Conservation (phyloP, 2,329 filamentous ascomycete species). For the Microdochium bolleyi region DNA sequence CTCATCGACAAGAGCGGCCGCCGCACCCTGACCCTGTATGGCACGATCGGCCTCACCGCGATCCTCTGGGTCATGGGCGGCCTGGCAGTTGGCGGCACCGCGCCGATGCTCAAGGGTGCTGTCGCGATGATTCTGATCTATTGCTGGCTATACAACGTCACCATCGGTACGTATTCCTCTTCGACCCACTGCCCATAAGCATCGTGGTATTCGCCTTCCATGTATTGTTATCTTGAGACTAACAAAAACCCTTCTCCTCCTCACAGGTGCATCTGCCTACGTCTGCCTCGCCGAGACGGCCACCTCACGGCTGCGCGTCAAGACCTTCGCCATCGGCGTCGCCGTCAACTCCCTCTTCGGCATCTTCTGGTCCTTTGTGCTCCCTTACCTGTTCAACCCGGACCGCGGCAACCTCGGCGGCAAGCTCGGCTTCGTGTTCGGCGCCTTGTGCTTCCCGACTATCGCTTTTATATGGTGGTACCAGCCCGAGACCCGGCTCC, state of each 20-base stretch:
- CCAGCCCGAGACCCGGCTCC: background rate
- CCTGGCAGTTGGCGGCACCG: slow-evolving; percentile 8
- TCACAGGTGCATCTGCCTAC: background rate
- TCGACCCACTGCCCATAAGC: too few relatives aligned
- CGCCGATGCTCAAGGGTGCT: background rate
- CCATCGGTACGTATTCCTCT: slow-evolving; percentile 13
- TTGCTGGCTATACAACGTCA: slow-evolving; percentile 17
- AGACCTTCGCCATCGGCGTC: slow-evolving; percentile 3
- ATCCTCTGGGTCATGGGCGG: slow-evolving; percentile 15
- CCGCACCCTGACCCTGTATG: slow-evolving; percentile 11
- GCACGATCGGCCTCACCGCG: slow-evolving; percentile 8
- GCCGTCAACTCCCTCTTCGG: background rate
- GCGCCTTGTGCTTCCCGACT: background rate
- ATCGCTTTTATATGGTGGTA: background rate
- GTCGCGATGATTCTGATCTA: slow-evolving; percentile 16
- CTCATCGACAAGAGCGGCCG: slow-evolving; percentile 1
- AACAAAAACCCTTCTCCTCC: too few relatives aligned
- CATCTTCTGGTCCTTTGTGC: slow-evolving; percentile 2
- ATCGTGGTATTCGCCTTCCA: too few relatives aligned
- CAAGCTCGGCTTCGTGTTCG: slow-evolving; percentile 3
- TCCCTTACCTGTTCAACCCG: slow-evolving; percentile 4
- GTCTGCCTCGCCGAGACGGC: slow-evolving; percentile 1
- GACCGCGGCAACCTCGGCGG: slow-evolving; percentile 4
- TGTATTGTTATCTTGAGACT: too few relatives aligned
- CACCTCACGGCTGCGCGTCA: slow-evolving; percentile 1